These are phyloP conservation scores for Exophiala phaeomuriformis DNA, from an alignment of 2,329 filamentous ascomycete species.

Conservation along the genomic window DNA sequence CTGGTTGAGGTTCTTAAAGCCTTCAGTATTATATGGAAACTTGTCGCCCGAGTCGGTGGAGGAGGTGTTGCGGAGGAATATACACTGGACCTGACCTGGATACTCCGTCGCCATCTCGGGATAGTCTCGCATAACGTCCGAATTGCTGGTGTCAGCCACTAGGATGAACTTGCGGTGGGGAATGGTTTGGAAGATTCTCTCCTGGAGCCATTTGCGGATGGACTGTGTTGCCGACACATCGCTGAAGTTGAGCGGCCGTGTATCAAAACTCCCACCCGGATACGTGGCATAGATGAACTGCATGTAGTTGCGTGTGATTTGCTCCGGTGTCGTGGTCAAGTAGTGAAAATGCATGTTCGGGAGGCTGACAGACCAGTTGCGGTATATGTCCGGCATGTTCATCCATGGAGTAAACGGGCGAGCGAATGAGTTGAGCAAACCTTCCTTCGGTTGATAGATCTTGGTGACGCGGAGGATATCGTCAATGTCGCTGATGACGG, in stretches of 20 bases:
- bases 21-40: conserved; percentile 68
- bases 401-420: conserved; percentile 63
- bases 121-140: conserved; percentile 62
- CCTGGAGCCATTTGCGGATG: conserved; percentile 62
- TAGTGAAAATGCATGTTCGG: conserved; percentile 72
- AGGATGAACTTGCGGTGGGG: conserved; percentile 68
- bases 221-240: conserved; percentile 63
- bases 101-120: conserved; percentile 56
- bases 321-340: conserved; percentile 71
- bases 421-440: conserved; percentile 69
- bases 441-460: conserved; percentile 68
- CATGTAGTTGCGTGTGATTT: conserved; percentile 71
- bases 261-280: conserved; percentile 69
- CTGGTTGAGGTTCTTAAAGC: conserved; percentile 61
- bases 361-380: conserved; percentile 63
- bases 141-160: conserved; percentile 68
- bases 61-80: conserved; percentile 66
- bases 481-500: conserved; percentile 69
- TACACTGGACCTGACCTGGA: conserved; percentile 67
- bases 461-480: conserved; percentile 75
- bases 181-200: conserved; percentile 67
- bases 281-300: conserved; percentile 69
- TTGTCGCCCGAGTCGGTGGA: conserved; percentile 59
- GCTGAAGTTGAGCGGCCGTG: conserved; percentile 71
- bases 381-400: conserved; percentile 73